These are phyloP conservation scores for Metschnikowia arizonensis DNA, from an alignment of 805 yeast species.

Conservation along the genomic window DNA sequence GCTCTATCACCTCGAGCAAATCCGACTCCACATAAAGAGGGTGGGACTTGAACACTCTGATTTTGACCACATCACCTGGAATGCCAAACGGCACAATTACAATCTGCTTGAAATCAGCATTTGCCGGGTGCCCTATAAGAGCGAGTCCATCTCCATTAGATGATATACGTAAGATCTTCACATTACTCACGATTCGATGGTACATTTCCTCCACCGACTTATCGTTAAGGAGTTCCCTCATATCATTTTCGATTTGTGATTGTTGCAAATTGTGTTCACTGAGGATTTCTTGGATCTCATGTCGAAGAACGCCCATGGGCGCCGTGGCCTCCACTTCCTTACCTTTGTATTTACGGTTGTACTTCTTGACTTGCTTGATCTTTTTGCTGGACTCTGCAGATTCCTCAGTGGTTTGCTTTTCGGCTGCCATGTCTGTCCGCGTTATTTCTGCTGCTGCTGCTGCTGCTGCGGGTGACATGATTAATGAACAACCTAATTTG, in stretches of 20 bases:
- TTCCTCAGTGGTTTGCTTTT: neutral
- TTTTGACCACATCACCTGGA: constrained; percentile 75
- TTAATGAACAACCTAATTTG: neutral
- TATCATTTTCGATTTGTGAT: constrained; percentile 52
- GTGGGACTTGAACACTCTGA: constrained; percentile 74
- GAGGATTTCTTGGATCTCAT: constrained; percentile 64
- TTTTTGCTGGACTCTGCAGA: constrained; percentile 8
- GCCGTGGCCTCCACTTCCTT: constrained; percentile 71
- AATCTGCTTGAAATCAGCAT: constrained; percentile 46
- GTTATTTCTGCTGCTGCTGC: constrained; percentile 8
- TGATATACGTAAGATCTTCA: constrained; percentile 53
- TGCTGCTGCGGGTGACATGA: constrained; percentile 10
- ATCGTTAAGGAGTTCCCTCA: constrained; percentile 61
- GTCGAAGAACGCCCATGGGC: constrained; percentile 72
- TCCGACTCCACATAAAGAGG: constrained; percentile 74
- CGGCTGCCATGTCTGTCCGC: neutral
- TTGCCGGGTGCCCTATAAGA: constrained; percentile 56
- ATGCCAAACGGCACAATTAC: constrained; percentile 81
- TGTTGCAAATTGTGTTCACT: constrained; percentile 40
- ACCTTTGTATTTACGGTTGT: constrained; percentile 51
- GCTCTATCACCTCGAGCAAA: constrained; percentile 46
- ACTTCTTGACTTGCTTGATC: constrained; percentile 23
- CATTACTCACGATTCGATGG: constrained; percentile 57
- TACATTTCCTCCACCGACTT: constrained; percentile 42
- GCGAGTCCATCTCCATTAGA: constrained; percentile 91